phyloP scores from a whole-genome alignment of 2,329 filamentous ascomycete species.

The Colletotrichum incanum region DNA sequence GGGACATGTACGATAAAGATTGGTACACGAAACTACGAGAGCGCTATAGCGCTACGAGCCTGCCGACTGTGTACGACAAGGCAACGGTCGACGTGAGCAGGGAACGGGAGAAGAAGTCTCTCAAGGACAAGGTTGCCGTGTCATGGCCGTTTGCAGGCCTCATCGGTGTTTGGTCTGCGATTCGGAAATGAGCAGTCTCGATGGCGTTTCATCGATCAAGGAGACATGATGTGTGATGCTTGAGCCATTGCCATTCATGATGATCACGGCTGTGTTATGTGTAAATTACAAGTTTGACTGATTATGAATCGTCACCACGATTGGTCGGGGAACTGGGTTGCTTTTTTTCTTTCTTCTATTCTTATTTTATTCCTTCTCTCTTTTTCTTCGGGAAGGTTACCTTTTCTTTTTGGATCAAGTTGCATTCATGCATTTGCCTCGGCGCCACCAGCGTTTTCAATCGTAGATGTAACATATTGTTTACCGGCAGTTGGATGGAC shows the following conservation, averaged over 20 bases:
- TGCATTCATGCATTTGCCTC: background rate
- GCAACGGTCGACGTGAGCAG: constrained; percentile 62
- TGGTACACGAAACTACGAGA: constrained; percentile 72
- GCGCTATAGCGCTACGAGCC: constrained; percentile 70
- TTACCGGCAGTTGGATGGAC: too few species aligned
- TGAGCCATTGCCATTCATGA: too few species aligned
- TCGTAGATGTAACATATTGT: too few species aligned
- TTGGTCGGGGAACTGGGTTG: too few species aligned
- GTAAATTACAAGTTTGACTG: too few species aligned
- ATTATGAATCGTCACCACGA: too few species aligned
- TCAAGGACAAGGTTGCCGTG: constrained; percentile 33
- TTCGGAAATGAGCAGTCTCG: constrained; percentile 23
- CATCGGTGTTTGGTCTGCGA: constrained; percentile 41
- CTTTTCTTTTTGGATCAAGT: background rate
- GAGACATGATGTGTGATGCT: background rate
- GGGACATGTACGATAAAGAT: constrained; percentile 72
- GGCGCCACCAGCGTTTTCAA: background rate
- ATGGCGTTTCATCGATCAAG: background rate
- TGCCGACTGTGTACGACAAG: constrained; percentile 79
- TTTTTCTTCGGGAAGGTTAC: too few species aligned
- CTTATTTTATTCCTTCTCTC: too few species aligned
- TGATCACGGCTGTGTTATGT: too few species aligned
- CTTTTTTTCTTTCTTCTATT: too few species aligned
- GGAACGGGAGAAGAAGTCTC: constrained; percentile 18
- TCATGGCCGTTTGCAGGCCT: constrained; percentile 41